phyloP scores from a whole-genome alignment of 106 monocot genomes.

The Dendrobium chrysotoxum region DNA sequence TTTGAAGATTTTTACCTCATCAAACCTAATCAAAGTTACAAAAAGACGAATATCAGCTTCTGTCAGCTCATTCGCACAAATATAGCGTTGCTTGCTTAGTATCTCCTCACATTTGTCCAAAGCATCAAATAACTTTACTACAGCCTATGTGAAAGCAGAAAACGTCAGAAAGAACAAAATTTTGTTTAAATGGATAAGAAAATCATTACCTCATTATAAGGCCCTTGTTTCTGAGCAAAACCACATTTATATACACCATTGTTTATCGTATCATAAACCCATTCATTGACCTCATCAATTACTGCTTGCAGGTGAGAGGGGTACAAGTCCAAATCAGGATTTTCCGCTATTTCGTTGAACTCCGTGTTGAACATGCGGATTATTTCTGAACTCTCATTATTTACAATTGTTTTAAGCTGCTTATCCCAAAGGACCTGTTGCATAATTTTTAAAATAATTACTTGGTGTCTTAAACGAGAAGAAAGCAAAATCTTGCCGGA shows the following conservation, averaged over 20 bases:
- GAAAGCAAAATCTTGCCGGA: not conserved
- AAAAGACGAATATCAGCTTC: conserved; percentile 85
- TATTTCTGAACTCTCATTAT: conserved; percentile 89
- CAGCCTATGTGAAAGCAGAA: conserved; percentile 44
- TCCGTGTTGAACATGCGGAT: conserved; percentile 89
- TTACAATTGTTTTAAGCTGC: conserved; percentile 85
- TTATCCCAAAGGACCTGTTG: conserved; percentile 94
- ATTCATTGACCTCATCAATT: conserved; percentile 78
- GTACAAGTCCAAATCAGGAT: conserved; percentile 73
- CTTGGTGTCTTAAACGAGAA: not conserved
- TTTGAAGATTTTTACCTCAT: conserved; percentile 56
- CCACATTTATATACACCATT: conserved; percentile 97
- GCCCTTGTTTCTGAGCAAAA: conserved; percentile 89
- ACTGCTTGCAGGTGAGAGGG: conserved; percentile 44
- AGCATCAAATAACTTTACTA: conserved; percentile 49
- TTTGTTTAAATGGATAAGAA: not conserved
- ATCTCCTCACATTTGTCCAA: conserved; percentile 84
- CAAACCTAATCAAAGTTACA: conserved; percentile 88
- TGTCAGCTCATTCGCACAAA: conserved; percentile 67
- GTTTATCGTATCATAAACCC: conserved; percentile 90
- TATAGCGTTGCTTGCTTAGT: conserved; percentile 66
- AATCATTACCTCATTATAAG: conserved; percentile 77
- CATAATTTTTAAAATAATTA: not conserved
- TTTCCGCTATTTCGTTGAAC: conserved; percentile 79
- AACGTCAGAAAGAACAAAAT: not conserved